Evolutionary conservation across 2,329 filamentous ascomycete genomes (phyloP).

Genomic region (Aulographum hederae): DNA sequence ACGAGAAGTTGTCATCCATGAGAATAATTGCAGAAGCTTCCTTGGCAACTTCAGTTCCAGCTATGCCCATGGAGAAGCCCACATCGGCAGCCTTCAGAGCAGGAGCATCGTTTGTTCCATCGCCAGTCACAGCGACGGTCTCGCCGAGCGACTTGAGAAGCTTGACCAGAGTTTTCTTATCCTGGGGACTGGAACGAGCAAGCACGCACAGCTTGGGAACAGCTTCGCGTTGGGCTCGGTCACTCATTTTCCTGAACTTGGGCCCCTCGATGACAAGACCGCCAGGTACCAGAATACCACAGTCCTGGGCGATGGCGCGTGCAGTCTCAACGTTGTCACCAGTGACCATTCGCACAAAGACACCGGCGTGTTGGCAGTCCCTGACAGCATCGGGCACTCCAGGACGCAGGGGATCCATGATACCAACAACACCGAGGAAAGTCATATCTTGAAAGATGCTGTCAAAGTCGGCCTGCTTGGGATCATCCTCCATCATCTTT

Average conservation of each 20-base stretch:
- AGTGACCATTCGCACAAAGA: slow-evolving; percentile 71
- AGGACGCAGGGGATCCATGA: slow-evolving; percentile 61
- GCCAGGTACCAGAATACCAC: slow-evolving; percentile 51
- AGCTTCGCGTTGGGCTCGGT: slow-evolving; percentile 33
- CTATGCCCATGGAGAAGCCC: slow-evolving; percentile 73
- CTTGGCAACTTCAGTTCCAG: slow-evolving; percentile 69
- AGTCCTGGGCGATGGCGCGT: slow-evolving; percentile 60
- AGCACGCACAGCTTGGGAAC: slow-evolving; percentile 49
- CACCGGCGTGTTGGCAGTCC: slow-evolving; percentile 57
- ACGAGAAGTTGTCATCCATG: slow-evolving; percentile 77
- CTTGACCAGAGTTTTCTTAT: slow-evolving; percentile 48
- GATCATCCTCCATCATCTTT: slow-evolving; percentile 40
- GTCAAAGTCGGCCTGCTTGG: slow-evolving; percentile 44
- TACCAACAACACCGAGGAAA: slow-evolving; percentile 58
- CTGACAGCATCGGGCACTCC: slow-evolving; percentile 58
- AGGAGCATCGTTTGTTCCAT: slow-evolving; percentile 70
- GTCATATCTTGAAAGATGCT: slow-evolving; percentile 52
- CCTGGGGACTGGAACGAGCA: slow-evolving; percentile 50
- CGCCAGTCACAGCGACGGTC: slow-evolving; percentile 67
- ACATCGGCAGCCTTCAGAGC: slow-evolving; percentile 68
- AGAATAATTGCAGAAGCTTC: slow-evolving; percentile 72
- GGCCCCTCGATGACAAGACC: slow-evolving; percentile 64
- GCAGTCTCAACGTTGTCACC: slow-evolving; percentile 69
- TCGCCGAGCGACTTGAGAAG: slow-evolving; percentile 49
- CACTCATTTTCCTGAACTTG: slow-evolving; percentile 54